Evolutionary conservation across 768 basidiomycete genomes (phyloP).

Genomic region (Tubosaeta brunneosetosa): DNA sequence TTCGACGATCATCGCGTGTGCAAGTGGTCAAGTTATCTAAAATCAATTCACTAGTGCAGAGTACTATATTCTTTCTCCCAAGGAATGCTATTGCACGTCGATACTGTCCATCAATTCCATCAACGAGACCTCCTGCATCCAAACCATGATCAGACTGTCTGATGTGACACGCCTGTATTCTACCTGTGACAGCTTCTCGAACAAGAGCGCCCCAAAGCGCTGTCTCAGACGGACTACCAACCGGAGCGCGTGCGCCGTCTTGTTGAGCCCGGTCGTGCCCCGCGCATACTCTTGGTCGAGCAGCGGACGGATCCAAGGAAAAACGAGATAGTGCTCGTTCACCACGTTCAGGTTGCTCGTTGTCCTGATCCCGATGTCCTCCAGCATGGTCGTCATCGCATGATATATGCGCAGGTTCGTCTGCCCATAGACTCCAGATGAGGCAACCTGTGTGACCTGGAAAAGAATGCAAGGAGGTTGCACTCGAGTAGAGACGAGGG

Average conservation of each 20-base stretch:
- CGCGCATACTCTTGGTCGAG: slow-evolving; percentile 4
- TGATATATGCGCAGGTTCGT: neutral
- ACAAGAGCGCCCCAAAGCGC: slow-evolving; percentile 1
- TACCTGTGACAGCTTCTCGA: neutral
- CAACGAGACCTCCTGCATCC: neutral
- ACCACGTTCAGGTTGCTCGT: neutral
- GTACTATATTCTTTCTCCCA: too few relatives aligned
- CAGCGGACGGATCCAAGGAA: neutral
- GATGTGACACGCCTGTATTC: slow-evolving; percentile 1
- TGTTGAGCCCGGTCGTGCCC: neutral
- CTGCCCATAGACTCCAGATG: neutral
- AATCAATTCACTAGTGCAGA: too few relatives aligned
- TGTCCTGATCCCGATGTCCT: slow-evolving; percentile 1
- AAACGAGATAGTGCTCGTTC: neutral
- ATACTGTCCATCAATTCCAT: neutral
- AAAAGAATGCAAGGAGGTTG: slow-evolving; percentile 2
- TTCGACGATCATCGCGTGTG: too few relatives aligned
- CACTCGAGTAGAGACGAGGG: neutral
- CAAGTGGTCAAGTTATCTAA: too few relatives aligned
- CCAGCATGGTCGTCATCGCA: neutral
- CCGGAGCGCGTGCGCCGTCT: neutral
- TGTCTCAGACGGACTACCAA: slow-evolving; percentile 2
- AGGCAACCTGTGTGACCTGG: neutral
- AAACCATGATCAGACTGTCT: neutral
- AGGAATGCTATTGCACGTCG: neutral